Base-by-base conservation (phyloP, 2,329 filamentous ascomycete species). In the Knufia petricola region DNA sequence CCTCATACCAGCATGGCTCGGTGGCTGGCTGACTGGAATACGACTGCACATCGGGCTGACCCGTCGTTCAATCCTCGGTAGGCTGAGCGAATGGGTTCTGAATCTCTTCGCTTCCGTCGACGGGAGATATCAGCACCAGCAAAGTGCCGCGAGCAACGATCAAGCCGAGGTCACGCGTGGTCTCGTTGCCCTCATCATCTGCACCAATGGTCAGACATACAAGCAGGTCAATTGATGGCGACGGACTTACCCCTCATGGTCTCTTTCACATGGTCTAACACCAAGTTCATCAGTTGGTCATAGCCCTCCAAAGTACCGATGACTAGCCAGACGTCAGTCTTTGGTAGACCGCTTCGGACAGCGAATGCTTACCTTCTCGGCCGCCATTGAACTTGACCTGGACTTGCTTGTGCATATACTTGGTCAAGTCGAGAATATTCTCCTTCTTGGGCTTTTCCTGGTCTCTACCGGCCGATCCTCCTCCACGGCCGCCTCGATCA, bases 341-440 rank as follows among this genome's bases (percentile, higher is more conserved):
- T 23, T 21, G 28, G 23, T 7, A 10, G 19, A 20, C 20, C 15
- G 49, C 19, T 48, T 28, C 21, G 30, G 17, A n/a, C 8, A 13
- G 24, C 2, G 30, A 19, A 24, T 44, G 64, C 75, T 53, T 64
- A 92, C 88, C 86, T 74, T 95, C 88, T 52, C 90, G 74, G 1
- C 92, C 92, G 36, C 92, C 92, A 63, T 87, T 95, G 68, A 98
- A 96, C 70, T 96, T 96, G 64, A 98, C 89, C 8, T 78, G 85
- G 58, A 98, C 87, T 63, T 84, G 78, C 78, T 95, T 94, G 68
- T 98, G 88, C 84, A 95, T 88, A 69, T 96, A 98, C 72, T 95
- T 95, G 64, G 76, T 81, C 61, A 98, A 69, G 64, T 98, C 90
- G 47, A 98, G 79, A 61, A 98, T 98, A 66, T 95, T 96, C 70